phyloP scores from a whole-genome alignment of 2,329 filamentous ascomycete species.

The Pseudogymnoascus sp. region DNA sequence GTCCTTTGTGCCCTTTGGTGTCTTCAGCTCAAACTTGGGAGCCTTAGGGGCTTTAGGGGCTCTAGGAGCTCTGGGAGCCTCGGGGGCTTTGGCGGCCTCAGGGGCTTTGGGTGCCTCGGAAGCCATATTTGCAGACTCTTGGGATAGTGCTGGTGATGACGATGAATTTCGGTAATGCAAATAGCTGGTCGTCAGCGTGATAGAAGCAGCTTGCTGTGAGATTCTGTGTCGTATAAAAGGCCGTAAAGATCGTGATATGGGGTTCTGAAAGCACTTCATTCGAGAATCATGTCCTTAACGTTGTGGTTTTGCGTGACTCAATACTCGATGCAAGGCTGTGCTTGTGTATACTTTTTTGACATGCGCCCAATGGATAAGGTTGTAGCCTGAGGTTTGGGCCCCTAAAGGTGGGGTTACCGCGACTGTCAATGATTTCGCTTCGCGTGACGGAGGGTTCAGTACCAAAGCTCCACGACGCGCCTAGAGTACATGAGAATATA shows the following conservation, averaged over 20 bases:
- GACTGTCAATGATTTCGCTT: slow-evolving; percentile 9
- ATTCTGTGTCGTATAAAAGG: slow-evolving; percentile 5
- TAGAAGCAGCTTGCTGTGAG: neutral
- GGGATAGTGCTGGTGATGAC: neutral
- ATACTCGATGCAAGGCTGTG: neutral
- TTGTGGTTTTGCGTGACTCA: neutral
- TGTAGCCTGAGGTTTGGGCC: slow-evolving; percentile 9
- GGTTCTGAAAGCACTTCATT: slow-evolving; percentile 3
- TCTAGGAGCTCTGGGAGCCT: neutral
- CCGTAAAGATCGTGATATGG: slow-evolving; percentile 8
- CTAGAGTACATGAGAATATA: slow-evolving; percentile 8
- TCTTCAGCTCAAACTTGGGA: slow-evolving; percentile 65
- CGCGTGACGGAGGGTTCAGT: slow-evolving; percentile 6
- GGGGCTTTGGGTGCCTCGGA: slow-evolving; percentile 1
- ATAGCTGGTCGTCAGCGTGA: neutral
- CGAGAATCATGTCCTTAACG: neutral
- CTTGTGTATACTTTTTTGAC: neutral
- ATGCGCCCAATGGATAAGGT: slow-evolving; percentile 1
- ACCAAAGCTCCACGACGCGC: slow-evolving; percentile 5
- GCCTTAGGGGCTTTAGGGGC: slow-evolving; percentile 30
- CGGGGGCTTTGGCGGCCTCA: neutral
- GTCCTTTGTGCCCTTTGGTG: slow-evolving; percentile 85
- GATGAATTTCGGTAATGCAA: neutral
- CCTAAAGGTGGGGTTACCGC: slow-evolving; percentile 7
- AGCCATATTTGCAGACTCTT: slow-evolving; percentile 1